Evolutionary conservation across 148 eudicot species (phyloP).

Genomic region (Vaccinium darrowii): DNA sequence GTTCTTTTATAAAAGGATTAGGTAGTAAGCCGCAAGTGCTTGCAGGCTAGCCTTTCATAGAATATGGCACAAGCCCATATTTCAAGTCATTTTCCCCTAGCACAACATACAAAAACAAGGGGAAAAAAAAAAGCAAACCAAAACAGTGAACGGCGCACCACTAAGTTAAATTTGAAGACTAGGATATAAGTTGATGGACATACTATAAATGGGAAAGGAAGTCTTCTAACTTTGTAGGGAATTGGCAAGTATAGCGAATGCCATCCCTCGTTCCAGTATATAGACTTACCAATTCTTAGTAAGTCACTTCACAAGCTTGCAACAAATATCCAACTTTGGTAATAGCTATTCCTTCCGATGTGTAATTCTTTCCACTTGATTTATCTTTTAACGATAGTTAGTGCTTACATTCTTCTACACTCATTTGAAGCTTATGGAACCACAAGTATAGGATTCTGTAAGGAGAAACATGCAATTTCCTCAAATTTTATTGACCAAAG

Average conservation of each 20-base stretch:
- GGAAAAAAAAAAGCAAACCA: background rate
- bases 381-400: background rate
- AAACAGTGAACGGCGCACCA: background rate
- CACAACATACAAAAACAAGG: background rate
- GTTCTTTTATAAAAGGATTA: background rate
- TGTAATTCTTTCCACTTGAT: background rate
- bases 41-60: background rate
- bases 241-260: background rate
- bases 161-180: background rate
- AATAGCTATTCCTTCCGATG: background rate
- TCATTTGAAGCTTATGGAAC: slow-evolving; percentile 3
- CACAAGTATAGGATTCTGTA: background rate
- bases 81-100: slow-evolving; percentile 6
- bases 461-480: background rate
- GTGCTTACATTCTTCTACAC: background rate
- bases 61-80: background rate
- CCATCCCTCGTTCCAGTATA: background rate
- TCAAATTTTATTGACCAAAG: background rate
- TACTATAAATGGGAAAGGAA: background rate
- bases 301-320: background rate
- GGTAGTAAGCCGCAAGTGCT: background rate
- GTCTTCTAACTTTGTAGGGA: background rate
- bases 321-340: background rate
- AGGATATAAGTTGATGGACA: background rate
- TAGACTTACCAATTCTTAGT: background rate